Evolutionary conservation across 225 moss, liverwort and hornwort genomes (phyloP), one percentile per base, ranked within the genome.

Genomic region (Physcomitrellopsis africana): DNA sequence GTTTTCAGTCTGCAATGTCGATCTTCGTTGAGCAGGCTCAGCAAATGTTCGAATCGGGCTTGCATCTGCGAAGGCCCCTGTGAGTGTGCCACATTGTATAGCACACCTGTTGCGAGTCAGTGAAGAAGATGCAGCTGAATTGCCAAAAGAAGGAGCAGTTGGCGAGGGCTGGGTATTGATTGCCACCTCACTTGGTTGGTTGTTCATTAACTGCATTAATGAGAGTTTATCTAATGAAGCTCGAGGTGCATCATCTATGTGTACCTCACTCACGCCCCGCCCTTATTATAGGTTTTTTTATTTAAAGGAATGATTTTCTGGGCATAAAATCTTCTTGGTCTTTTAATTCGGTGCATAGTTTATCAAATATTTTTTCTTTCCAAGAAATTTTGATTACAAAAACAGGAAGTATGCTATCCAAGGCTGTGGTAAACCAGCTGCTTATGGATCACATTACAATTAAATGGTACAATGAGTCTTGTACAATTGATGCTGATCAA

Each of bases 51-150:
- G 95, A 19, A 80, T 99, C 63, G 93, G 95, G 55, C 81, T 92
- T 69, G 99, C 93, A 76, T 93, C 93, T 62, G 83, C 85, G 16
- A 83, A 83, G 62, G 76, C 68, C 10, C 95, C 99, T 15, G 82
- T 95, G 24, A 81, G 81, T 79, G 85, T 93, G 73, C 95, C 99
- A 55, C 99, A 99, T 60, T 95, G 93, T 81, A 95, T 99, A 67
- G 99, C 99, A 17, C 97, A 94, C 69, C 86, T 83, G 57, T 43
- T 91, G 37, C 72, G 81, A 64, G 23, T 79, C 60, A 77, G 61
- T 74, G 77, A 86, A 64, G 79, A 81, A 54, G 75, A 43, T 53
- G 81, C 68, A 43, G 89, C 80, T 76, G 83, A 84, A 77, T 70
- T 69, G 82, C 80, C 85, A 37, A 81, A 75, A 74, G 94, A 90